Base-by-base conservation (phyloP, 495 filamentous ascomycete species). In the Aspergillus taichungensis region DNA sequence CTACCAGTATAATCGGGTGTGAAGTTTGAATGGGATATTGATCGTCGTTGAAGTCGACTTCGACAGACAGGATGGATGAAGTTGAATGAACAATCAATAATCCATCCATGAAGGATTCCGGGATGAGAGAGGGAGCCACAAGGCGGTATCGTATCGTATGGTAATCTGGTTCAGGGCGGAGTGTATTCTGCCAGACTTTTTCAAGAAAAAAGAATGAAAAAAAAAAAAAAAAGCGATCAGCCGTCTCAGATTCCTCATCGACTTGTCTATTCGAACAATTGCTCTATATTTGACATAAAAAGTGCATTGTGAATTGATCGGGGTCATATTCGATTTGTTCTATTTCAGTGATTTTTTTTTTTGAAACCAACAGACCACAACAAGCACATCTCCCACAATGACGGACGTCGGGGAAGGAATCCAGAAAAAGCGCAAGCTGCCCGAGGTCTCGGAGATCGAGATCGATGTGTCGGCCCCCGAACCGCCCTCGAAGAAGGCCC, bases 401-500 rank as follows among this genome's bases (percentile, higher is more conserved):
- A 40, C 55, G 3, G 58, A 56, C 38, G 36, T 60, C 11, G 50
- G 52, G 28, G 69, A 68, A 43, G 47, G 46, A 34, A 56, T 47
- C 37, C 58, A 66, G 13, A 88, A 87, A 63, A 89, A 90, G 69
- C 85, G 87, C 55, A 81, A 85, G 53, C 67, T 78, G 38, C 62
- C 74, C 41, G 70, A 75, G 34, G 68, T 43, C 36, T 43, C 61
- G 42, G 87, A 95, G 55, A 79, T 99, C 56, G 85, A 94, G 66
- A 86, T 99, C 51, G 88, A 99, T 64, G 66, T 97, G 47, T 73
- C 67, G 47, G 80, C 84, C 37, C 90, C 92, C 5, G 88, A 96
- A 59, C 92, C 92, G 9, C 85, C 86, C 5, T 97, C 94, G 34
- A 97, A 96, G 63, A 95, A 92, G 65, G 83, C 83, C 44, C 70